Base-by-base conservation (phyloP, 2,329 filamentous ascomycete genomes). In the Talaromyces funiculosus region DNA sequence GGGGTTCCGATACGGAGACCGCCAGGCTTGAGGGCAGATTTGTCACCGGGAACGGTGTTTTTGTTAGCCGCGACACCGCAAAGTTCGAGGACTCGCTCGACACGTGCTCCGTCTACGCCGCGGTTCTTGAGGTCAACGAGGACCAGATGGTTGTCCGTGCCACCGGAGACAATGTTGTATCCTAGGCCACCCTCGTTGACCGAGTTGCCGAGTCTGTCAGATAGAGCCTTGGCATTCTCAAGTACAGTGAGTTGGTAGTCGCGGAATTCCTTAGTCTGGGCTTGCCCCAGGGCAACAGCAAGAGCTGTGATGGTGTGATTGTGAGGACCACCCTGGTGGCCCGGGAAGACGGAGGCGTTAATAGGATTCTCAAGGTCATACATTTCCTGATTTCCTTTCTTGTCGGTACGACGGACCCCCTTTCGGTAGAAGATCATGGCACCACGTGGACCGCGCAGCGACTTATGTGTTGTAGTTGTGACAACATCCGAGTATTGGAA, bases 351-450 rank as follows among this genome's bases (percentile, higher is more conserved):
- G 61, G 94, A 97, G 78, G 95, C 92, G 82, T 99, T 99, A 83
- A 99, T 99, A 60, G 92, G 90, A 69, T 87, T 86, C 82, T 99
- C 94, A 35, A 99, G 86, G 72, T 99, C 92, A 76, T 97, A 99
- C 70, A 92, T 81, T 56, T 84, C 88, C 82, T 93, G 85, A 80
- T 96, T 93, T 71, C 92, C 92, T 63, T 89, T 87, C 85, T 97
- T 97, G 74, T 97, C 90, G 59, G 89, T 89, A 71, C 89, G 91
- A 72, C 93, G 90, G 64, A 97, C 88, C 65, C 94, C 94, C 83
- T 96, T 97, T 79, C 94, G 90, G 87, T 92, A 99, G 86, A 99
- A 99, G 81, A 99, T 99, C 94, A 99, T 99, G 75, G 94, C 94
- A 72, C 94, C 94, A 76, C 94, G 91, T 62, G 94, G 94, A 62